phyloP scores from a whole-genome alignment of 1,284 basidiomycete species.

The Athelia psychrophila region DNA sequence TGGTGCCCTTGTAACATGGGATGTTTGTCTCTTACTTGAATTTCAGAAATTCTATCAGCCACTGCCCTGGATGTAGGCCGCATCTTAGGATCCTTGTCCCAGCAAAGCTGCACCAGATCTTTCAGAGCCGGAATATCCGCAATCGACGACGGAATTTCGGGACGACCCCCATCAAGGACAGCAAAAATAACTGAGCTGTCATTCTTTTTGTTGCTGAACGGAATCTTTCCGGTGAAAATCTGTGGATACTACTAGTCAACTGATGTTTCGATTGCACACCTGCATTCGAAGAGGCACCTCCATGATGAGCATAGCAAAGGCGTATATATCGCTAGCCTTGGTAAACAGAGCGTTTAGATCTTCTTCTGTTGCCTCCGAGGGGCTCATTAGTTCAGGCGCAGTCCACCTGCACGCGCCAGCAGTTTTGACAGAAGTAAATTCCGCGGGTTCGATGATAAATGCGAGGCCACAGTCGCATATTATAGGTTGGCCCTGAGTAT shows the following conservation, averaged over 20 bases:
- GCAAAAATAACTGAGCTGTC: constrained; percentile 16
- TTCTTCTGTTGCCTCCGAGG: constrained; percentile 7
- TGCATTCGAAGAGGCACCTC: constrained; percentile 14
- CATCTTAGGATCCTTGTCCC: constrained; percentile 7
- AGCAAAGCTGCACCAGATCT: constrained; percentile 13
- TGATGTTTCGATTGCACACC: neutral
- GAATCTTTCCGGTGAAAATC: constrained; percentile 15
- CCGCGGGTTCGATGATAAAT: constrained; percentile 14
- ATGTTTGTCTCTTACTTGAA: too few species aligned
- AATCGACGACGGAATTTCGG: constrained; percentile 11
- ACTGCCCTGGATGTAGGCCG: constrained; percentile 10
- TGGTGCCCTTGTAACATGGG: too few species aligned
- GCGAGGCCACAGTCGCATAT: constrained; percentile 19
- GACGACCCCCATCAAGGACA: constrained; percentile 13
- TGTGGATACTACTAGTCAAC: too few species aligned
- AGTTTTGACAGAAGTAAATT: constrained; percentile 20
- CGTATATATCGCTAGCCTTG: constrained; percentile 17
- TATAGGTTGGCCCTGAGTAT: constrained; percentile 11
- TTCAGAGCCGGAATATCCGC: neutral
- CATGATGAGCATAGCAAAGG: constrained; percentile 20
- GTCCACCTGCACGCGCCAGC: constrained; percentile 20
- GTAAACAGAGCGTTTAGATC: constrained; percentile 8
- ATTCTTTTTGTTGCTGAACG: constrained; percentile 14
- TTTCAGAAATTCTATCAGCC: neutral
- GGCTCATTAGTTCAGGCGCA: constrained; percentile 23